A percentile compares a stretch with the other conserved stretches of the same genome.
Evolutionary conservation across 164 flowering plant genomes (phyloP).

Genomic region (Sextonia rubra): DNA sequence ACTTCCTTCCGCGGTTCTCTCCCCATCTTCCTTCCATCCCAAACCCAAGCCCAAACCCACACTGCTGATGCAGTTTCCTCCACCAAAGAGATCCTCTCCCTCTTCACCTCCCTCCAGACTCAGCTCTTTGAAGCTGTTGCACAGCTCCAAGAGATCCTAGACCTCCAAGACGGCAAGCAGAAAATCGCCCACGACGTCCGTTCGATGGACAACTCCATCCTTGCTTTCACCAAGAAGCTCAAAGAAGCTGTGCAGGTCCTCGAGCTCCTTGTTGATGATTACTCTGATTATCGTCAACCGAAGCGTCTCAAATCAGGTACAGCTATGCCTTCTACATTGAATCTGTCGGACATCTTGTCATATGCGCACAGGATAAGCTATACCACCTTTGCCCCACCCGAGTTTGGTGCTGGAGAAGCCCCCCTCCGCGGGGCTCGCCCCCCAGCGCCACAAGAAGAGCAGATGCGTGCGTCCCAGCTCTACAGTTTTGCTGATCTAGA

Average conservation of each 20-base stretch:
- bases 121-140: conserved; percentile 87
- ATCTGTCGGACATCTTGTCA: conserved; percentile 61
- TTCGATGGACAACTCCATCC: conserved; percentile 50
- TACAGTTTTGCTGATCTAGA: conserved; percentile 80
- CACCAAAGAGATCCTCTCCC: conserved; percentile 59
- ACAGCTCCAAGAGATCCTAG: conserved; percentile 84
- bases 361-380: conserved; percentile 87
- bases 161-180: conserved; percentile 68
- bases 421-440: conserved; percentile 92
- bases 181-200: conserved; percentile 52
- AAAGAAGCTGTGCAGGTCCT: conserved; percentile 72
- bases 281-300: conserved; percentile 56
- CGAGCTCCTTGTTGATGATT: conserved; percentile 79
- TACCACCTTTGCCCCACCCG: conserved; percentile 96
- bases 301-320: conserved; percentile 39
- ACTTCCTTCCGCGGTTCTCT: conserved; percentile 64
- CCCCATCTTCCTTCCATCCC: conserved; percentile 66
- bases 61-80: conserved; percentile 27
- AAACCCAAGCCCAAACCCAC: conserved; percentile 31
- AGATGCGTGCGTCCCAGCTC: conserved; percentile 90
- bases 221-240: conserved; percentile 65
- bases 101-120: conserved; percentile 61
- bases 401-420: conserved; percentile 82
- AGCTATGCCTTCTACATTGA: conserved; percentile 29
- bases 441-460: conserved; percentile 99